These are phyloP conservation scores for Claviceps sp. DNA, from an alignment of 2,329 filamentous ascomycete species.

Conservation along the genomic window DNA sequence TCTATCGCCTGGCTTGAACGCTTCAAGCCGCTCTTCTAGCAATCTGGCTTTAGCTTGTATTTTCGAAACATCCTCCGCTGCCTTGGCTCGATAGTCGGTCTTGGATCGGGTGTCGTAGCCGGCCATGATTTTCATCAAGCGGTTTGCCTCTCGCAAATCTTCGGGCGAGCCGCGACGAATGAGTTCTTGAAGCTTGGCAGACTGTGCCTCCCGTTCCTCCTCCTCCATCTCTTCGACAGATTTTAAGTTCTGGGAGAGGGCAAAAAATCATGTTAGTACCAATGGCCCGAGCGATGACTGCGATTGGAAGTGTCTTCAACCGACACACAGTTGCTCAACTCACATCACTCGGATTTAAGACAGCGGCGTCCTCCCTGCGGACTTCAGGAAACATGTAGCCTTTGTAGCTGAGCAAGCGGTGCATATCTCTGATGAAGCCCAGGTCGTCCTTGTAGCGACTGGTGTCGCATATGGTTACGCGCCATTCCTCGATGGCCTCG, in stretches of 20 bases:
- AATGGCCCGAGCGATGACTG: constrained; percentile 14
- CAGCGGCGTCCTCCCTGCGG: constrained; percentile 83
- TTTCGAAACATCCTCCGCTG: constrained; percentile 84
- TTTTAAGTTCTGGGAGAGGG: constrained; percentile 59
- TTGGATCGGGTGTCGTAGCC: constrained; percentile 92
- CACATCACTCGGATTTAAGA: constrained; percentile 93
- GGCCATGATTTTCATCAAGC: constrained; percentile 98
- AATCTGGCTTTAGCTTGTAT: constrained; percentile 92
- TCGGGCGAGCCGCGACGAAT: constrained; percentile 85
- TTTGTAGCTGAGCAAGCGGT: constrained; percentile 88
- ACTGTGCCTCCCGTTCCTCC: constrained; percentile 87
- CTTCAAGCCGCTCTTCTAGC: constrained; percentile 82
- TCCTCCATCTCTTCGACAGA: constrained; percentile 98
- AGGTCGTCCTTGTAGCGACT: constrained; percentile 95
- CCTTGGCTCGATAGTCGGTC: constrained; percentile 95
- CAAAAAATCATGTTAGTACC: neutral
- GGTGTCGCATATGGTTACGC: constrained; percentile 94
- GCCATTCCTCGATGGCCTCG: constrained; percentile 96
- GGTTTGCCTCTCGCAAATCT: constrained; percentile 91
- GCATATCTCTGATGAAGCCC: constrained; percentile 96
- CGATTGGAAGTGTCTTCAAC: neutral
- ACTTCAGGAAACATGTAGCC: constrained; percentile 93
- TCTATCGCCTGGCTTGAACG: constrained; percentile 67
- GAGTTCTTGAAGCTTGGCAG: constrained; percentile 93
- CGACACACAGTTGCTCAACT: constrained; percentile 22